Evolutionary conservation across 148 eudicot species (phyloP), one percentile per base, ranked within the genome.

Genomic region (Beta vulgaris): DNA sequence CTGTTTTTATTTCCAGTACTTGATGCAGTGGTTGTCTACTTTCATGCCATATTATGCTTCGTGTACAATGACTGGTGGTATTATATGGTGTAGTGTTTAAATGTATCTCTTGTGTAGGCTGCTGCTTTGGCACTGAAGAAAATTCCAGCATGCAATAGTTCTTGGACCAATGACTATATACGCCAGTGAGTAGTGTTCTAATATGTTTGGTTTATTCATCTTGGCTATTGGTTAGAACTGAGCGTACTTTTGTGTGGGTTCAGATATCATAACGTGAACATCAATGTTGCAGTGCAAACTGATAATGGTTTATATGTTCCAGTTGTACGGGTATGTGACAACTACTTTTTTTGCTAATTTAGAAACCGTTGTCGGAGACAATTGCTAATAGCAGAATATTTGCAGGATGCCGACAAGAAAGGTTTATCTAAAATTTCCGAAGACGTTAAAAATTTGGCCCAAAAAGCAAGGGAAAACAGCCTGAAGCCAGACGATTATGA

Each of bases 391-490:
- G 31, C 0, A 12, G 12, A 23, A n/a, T n/a, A 18, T 40, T 10
- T 82, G 84, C 84, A 95, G 99, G 98, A 95, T 83, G 98, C 94
- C 69, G 99, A 95, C 85, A 92, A 89, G 89, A 91, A 92, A 84
- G 97, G 98, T 74, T 84, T 95, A 48, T 88, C 97, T 59, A 83
- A 55, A 72, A 95, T 95, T 53, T 61, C 88, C 14, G 96, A 95
- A 70, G 99, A 95, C 75, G 97, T 95, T 40, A 95, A 92, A 83
- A 65, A 79, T 68, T 82, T 95, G 73, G 98, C 99, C 36, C 94
- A 91, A 73, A 95, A 85, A 77, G 99, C 99, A 8, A 92, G 84
- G 82, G 99, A 88, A 28, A 89, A 86, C 85, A 92, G 87, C 83
- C 85, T 95, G 76, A 95, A 92, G 69, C 99, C 98, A 57, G 88